Evolutionary conservation across 2,329 filamentous ascomycete genomes (phyloP), one percentile per base, ranked within the genome.

Genomic region (Fusarium fujikuroi): DNA sequence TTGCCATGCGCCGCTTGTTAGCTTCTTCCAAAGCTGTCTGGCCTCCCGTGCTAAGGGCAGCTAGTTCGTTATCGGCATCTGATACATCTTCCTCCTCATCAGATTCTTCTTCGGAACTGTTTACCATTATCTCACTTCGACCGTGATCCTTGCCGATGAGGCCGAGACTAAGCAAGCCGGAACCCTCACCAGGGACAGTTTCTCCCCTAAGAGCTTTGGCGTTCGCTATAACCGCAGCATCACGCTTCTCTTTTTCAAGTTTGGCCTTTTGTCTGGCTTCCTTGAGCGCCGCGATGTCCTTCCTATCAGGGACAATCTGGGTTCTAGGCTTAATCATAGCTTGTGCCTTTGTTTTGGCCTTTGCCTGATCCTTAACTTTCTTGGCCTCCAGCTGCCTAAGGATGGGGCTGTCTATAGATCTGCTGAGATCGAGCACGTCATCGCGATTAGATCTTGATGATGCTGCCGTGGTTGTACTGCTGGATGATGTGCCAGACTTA

Each of bases 71-170:
- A 44, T 91, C 91, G 60, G 89, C 88, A 65, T 87, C 82, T n/a
- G 79, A 80, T 21, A 83, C 85, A 7, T 83, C 86, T 5, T 94
- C 88, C 19, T 93, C 88, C 18, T 93, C 92, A 43, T 89, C 89
- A 44, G 93, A 88, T 52, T 93, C 91, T 69, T 94, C 92, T 69
- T 96, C 94, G 7, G 91, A 92, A 66, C 91, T 93, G 64, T 92
- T 91, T 30, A 98, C 93, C 94, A 98, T 97, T 81, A 98, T 94
- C 73, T 95, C 94, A 78, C 92, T 93, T 72, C 93, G 93, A 7
- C 89, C 88, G 78, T 95, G 92, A 61, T 96, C 94, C 82, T 95
- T 96, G 66, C 93, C 94, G 63, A 89, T 85, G 3, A 95, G 86
- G 40, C 92, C 87, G 56, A 97, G 87, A 32, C 91, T 92, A 70